These are phyloP conservation scores for Bisporella sp. DNA, from an alignment of 2,329 filamentous ascomycete species.

Conservation along the genomic window DNA sequence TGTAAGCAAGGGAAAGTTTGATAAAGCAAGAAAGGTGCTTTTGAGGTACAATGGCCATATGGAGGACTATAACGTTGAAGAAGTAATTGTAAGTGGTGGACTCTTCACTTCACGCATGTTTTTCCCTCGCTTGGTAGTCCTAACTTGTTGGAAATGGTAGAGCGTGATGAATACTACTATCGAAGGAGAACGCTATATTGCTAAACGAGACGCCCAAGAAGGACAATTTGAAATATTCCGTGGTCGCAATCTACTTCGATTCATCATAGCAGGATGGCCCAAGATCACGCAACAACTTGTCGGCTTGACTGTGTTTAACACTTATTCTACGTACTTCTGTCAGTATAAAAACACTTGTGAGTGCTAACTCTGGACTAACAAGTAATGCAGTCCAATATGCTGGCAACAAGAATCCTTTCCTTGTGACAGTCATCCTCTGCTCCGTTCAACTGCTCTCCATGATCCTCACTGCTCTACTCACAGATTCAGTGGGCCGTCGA, in stretches of 20 bases:
- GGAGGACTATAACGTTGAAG: conserved; percentile 23
- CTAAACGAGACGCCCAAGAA: conserved; percentile 17
- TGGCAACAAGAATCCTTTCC: conserved; percentile 34
- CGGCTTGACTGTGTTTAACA: conserved; percentile 16
- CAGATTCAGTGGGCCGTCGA: conserved; percentile 31
- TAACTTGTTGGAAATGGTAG: conserved; percentile 4
- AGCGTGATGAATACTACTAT: conserved; percentile 15
- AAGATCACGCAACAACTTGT: conserved; percentile 17
- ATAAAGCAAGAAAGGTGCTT: conserved; percentile 17
- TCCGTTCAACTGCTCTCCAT: conserved; percentile 36
- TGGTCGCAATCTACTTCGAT: conserved; percentile 25
- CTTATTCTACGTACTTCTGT: conserved; percentile 12
- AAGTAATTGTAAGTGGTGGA: conserved; percentile 21
- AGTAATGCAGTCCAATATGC: conserved; percentile 31
- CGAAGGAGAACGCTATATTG: conserved; percentile 20
- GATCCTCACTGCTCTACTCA: conserved; percentile 29
- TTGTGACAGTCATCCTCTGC: conserved; percentile 34
- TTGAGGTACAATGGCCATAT: conserved; percentile 20
- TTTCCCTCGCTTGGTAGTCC: background rate
- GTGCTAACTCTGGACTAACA: background rate
- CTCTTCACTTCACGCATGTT: no score
- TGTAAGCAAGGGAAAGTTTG: conserved; percentile 26
- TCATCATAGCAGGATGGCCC: conserved; percentile 24
- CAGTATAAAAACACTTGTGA: background rate
- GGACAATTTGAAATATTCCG: conserved; percentile 27